Conservation (phyloP, 129 eudicot genomes). For the Escallonia rubra region DNA sequence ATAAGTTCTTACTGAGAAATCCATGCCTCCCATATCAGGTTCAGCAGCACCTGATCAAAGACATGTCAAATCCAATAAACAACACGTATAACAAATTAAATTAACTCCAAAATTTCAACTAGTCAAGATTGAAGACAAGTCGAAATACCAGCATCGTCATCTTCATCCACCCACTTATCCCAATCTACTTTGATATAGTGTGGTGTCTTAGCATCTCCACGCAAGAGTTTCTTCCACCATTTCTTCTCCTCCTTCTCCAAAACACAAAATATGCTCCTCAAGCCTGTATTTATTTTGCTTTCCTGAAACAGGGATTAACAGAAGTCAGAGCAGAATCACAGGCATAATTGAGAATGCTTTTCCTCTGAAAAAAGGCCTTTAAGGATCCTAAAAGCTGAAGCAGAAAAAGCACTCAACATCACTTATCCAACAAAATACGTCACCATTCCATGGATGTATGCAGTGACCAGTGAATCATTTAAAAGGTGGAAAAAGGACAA, state of each 20-base stretch:
- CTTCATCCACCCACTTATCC: slow-evolving; percentile 98
- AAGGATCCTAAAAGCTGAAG: no score
- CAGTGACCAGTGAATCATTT: neutral
- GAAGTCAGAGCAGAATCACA: neutral
- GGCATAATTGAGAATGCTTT: neutral
- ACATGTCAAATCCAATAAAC: neutral
- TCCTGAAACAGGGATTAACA: slow-evolving; percentile 36
- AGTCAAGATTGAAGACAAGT: neutral
- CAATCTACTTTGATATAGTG: slow-evolving; percentile 93
- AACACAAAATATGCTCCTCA: slow-evolving; percentile 60
- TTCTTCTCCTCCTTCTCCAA: slow-evolving; percentile 78
- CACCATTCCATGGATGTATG: neutral
- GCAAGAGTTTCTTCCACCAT: slow-evolving; percentile 82
- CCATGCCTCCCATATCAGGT: slow-evolving; percentile 71
- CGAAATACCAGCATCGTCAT: slow-evolving; percentile 67
- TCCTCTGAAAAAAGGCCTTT: neutral
- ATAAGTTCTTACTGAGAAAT: slow-evolving; percentile 64
- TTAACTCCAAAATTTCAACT: neutral
- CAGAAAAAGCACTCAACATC: no score
- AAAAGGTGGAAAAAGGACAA: neutral
- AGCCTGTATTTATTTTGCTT: slow-evolving; percentile 67
- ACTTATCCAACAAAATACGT: no score
- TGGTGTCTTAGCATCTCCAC: slow-evolving; percentile 69
- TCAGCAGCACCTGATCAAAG: slow-evolving; percentile 39
- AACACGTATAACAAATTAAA: neutral